A percentile compares a stretch with the other conserved stretches of the same genome.
phyloP scores from a whole-genome alignment of 768 basidiomycete species.

The Solioccasus polychromus region DNA sequence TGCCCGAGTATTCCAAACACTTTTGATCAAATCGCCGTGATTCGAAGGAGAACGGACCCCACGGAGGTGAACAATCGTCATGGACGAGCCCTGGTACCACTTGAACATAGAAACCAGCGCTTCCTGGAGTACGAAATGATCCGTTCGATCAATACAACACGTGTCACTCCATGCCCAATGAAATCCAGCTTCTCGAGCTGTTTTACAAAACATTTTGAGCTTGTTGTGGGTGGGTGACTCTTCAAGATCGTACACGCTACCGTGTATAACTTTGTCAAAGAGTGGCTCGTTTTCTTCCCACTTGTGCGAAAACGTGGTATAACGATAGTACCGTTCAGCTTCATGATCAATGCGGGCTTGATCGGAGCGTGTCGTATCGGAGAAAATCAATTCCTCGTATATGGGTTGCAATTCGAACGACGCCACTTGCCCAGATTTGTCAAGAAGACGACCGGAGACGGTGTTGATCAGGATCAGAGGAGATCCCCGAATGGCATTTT shows the following conservation, averaged over 20 bases:
- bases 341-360: not conserved
- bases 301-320: conserved; percentile 3
- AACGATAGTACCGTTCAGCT: conserved; percentile 1
- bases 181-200: not conserved
- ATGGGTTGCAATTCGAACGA: not conserved
- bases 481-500: not conserved
- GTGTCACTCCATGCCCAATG: conserved; percentile 11
- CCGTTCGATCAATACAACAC: not conserved
- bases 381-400: not conserved
- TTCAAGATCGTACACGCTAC: conserved; percentile 5
- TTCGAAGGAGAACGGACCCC: too few relatives aligned
- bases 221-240: too few relatives aligned
- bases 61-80: too few relatives aligned
- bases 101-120: too few relatives aligned
- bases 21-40: too few relatives aligned
- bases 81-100: too few relatives aligned
- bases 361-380: not conserved
- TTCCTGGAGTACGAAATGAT: too few relatives aligned
- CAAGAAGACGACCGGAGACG: not conserved
- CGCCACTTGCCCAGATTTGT: not conserved
- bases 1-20: too few relatives aligned
- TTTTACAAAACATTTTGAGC: conserved; percentile 4
- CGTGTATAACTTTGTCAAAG: not conserved
- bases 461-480: not conserved
- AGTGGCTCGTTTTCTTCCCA: conserved; percentile 3